Evolutionary conservation across 371 early-diverging fungal species (phyloP).

Genomic region (Mortierella sp.): DNA sequence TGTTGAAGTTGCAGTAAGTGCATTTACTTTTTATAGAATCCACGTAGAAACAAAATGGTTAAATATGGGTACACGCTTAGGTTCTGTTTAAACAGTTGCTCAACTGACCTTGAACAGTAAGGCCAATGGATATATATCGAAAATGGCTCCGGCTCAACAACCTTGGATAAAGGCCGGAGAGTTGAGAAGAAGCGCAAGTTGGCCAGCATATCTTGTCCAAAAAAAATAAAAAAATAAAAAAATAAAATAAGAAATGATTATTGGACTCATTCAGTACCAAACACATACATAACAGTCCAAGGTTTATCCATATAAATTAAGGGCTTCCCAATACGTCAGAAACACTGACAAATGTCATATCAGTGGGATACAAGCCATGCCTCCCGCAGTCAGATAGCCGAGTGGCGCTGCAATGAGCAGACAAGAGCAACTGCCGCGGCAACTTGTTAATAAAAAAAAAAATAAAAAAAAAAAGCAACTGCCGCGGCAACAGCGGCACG

Average conservation of each 20-base stretch:
- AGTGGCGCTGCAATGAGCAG: too few species aligned
- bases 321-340: too few species aligned
- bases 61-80: not conserved
- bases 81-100: not conserved
- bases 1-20: constrained; percentile 90
- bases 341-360: too few species aligned
- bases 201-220: not conserved
- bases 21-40: constrained; percentile 69
- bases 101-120: constrained; percentile 76
- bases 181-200: not conserved
- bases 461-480: too few species aligned
- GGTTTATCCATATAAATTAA: too few species aligned
- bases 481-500: too few species aligned
- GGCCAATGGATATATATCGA: constrained; percentile 91
- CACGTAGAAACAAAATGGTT: not conserved
- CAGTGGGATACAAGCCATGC: too few species aligned
- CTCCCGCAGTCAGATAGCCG: too few species aligned
- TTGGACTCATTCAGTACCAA: too few species aligned
- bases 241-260: not conserved
- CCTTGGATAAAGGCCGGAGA: not conserved
- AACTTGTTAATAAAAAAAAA: too few species aligned
- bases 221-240: not conserved
- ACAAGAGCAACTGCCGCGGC: too few species aligned
- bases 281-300: too few species aligned
- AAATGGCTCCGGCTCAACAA: constrained; percentile 50